Conservation (phyloP, 2,329 filamentous ascomycete genomes). For the Davidsoniella neocaledoniae region DNA sequence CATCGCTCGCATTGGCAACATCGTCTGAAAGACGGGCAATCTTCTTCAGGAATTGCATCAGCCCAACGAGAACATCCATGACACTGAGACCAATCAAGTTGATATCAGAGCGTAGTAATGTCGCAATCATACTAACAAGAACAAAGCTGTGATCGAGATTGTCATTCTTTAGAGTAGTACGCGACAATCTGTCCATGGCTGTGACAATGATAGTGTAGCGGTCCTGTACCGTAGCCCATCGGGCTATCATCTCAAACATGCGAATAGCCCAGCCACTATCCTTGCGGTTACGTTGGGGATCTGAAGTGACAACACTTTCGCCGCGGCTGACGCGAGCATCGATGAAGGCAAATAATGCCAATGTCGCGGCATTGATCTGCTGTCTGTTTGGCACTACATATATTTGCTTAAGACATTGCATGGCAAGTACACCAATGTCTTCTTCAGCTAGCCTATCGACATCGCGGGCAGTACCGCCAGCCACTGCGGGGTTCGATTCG, state of each 20-base stretch:
- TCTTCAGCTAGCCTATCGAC: slow-evolving; percentile 82
- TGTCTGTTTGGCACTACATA: slow-evolving; percentile 67
- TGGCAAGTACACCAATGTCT: slow-evolving; percentile 66
- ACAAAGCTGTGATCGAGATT: slow-evolving; percentile 58
- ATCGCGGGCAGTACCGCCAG: slow-evolving; percentile 69
- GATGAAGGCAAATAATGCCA: slow-evolving; percentile 59
- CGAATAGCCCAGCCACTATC: slow-evolving; percentile 63
- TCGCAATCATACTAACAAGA: slow-evolving; percentile 62
- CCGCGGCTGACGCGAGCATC: slow-evolving; percentile 37
- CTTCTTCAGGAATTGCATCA: slow-evolving; percentile 69
- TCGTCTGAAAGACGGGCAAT: slow-evolving; percentile 48
- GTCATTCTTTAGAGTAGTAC: slow-evolving; percentile 50
- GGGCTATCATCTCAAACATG: slow-evolving; percentile 61
- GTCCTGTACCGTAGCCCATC: slow-evolving; percentile 87
- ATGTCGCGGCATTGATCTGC: slow-evolving; percentile 65
- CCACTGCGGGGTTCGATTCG: slow-evolving; percentile 51
- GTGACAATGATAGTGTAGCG: slow-evolving; percentile 80
- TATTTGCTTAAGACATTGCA: slow-evolving; percentile 74
- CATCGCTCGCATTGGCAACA: slow-evolving; percentile 13
- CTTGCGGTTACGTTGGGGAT: slow-evolving; percentile 24
- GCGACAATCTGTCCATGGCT: slow-evolving; percentile 58
- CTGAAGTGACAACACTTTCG: slow-evolving; percentile 34
- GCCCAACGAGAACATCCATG: slow-evolving; percentile 78
- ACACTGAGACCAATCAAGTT: slow-evolving; percentile 92
- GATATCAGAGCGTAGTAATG: slow-evolving; percentile 69